These are phyloP conservation scores for Nasturtium officinale DNA, from an alignment of 345 rosid genomes.

Conservation along the genomic window DNA sequence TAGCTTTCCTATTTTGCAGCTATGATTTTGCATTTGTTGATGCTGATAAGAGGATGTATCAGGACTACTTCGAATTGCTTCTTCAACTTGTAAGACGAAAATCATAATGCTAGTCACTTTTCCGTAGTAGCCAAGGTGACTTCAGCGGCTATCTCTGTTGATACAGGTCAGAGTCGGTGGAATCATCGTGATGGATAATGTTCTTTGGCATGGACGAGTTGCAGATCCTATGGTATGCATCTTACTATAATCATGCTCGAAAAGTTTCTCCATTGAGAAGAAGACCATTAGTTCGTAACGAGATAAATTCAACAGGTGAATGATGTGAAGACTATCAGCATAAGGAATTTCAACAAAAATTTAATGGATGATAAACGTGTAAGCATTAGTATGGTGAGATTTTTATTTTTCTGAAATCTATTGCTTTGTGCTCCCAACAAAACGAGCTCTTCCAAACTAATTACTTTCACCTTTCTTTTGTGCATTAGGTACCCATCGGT, in stretches of 20 bases:
- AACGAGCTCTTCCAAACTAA: conserved; percentile 1
- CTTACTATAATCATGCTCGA: conserved; percentile 2
- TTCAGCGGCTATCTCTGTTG: conserved; percentile 21
- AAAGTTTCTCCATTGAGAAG: not conserved
- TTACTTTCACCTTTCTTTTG: conserved; percentile 3
- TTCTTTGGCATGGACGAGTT: conserved; percentile 96
- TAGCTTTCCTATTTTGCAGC: conserved; percentile 46
- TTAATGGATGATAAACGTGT: conserved; percentile 72
- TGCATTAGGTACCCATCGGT: conserved; percentile 78
- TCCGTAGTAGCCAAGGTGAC: not conserved
- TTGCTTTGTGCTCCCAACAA: conserved; percentile 5
- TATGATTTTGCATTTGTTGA: conserved; percentile 96
- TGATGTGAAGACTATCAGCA: conserved; percentile 74
- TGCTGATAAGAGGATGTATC: conserved; percentile 94
- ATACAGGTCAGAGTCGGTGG: conserved; percentile 82
- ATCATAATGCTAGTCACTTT: conserved; percentile 1
- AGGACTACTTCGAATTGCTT: conserved; percentile 83
- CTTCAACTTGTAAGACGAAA: conserved; percentile 66
- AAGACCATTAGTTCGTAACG: conserved; percentile 2
- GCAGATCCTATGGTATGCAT: conserved; percentile 69
- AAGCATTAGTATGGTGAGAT: conserved; percentile 80
- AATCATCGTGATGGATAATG: conserved; percentile 83
- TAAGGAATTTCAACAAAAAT: conserved; percentile 70
- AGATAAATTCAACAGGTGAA: conserved; percentile 54
- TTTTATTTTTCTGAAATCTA: not conserved